A percentile compares a stretch with the other conserved stretches of the same genome.
These are phyloP conservation scores for Colletotrichum caudatum DNA, from an alignment of 2,329 filamentous ascomycete genomes.

Conservation along the genomic window DNA sequence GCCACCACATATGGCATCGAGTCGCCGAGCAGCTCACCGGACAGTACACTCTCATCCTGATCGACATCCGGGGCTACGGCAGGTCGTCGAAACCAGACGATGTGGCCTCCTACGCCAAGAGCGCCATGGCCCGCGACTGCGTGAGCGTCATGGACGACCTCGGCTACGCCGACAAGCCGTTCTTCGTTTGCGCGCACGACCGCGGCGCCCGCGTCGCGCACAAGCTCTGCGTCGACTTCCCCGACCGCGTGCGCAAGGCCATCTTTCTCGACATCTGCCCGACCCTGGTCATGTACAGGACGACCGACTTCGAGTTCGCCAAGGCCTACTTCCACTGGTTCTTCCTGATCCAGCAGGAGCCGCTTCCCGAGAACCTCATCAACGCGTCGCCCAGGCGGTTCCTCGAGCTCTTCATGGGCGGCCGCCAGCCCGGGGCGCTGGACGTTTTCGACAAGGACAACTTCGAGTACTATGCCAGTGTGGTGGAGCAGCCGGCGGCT, in stretches of 20 bases:
- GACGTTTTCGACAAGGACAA: constrained; percentile 50
- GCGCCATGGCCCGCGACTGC: constrained; percentile 62
- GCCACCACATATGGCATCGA: constrained; percentile 64
- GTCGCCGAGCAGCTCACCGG: constrained; percentile 55
- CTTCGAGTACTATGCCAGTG: constrained; percentile 56
- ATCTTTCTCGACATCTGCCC: constrained; percentile 67
- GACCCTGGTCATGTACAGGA: constrained; percentile 65
- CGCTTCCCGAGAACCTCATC: constrained; percentile 64
- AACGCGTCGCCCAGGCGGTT: constrained; percentile 53
- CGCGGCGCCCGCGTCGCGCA: constrained; percentile 68
- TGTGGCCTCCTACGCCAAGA: constrained; percentile 58
- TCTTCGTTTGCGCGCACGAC: constrained; percentile 67
- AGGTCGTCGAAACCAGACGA: constrained; percentile 58
- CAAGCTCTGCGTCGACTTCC: constrained; percentile 63
- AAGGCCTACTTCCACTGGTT: constrained; percentile 70
- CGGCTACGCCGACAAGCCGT: constrained; percentile 49
- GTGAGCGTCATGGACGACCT: constrained; percentile 59
- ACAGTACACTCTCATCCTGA: constrained; percentile 57
- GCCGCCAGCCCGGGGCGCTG: constrained; percentile 51
- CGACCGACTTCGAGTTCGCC: constrained; percentile 57
- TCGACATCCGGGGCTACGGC: constrained; percentile 66
- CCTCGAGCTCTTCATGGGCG: constrained; percentile 58
- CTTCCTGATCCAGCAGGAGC: constrained; percentile 64
- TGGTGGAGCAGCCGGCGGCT: constrained; percentile 54
- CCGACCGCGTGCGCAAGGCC: constrained; percentile 54